Percentiles rank a stretch among this genome's conserved stretches.
Evolutionary conservation across 164 flowering plant species (phyloP).

Genomic region (Annona cherimola): DNA sequence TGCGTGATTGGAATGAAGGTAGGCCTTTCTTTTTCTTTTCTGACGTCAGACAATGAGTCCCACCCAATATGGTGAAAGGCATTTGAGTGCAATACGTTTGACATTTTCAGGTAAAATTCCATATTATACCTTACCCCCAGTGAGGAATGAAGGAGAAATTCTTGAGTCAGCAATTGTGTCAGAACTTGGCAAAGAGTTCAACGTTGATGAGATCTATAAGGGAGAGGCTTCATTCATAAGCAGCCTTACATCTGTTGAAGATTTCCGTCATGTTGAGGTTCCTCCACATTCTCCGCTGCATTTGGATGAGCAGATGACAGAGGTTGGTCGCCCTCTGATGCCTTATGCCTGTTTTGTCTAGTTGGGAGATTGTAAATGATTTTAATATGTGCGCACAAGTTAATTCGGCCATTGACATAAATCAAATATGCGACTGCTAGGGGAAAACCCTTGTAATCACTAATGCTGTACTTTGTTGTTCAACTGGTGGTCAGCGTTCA

Average conservation of each 20-base stretch:
- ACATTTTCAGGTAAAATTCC: slow-evolving; percentile 80
- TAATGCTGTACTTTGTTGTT: not conserved
- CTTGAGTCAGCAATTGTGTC: slow-evolving; percentile 64
- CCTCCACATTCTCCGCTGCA: slow-evolving; percentile 63
- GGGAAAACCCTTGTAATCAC: too few species aligned
- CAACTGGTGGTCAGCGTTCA: not conserved
- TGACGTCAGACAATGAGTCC: not conserved
- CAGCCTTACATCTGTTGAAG: slow-evolving; percentile 66
- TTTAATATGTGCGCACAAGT: not conserved
- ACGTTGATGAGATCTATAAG: slow-evolving; percentile 69
- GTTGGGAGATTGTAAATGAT: not conserved
- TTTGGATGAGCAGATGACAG: slow-evolving; percentile 65
- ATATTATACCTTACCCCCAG: slow-evolving; percentile 88
- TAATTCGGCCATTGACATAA: too few species aligned
- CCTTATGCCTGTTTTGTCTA: too few species aligned
- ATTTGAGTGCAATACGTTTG: not conserved
- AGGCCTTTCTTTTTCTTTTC: not conserved
- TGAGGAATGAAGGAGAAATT: slow-evolving; percentile 51
- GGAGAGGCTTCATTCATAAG: slow-evolving; percentile 85
- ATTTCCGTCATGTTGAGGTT: slow-evolving; percentile 66
- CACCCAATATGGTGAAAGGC: not conserved
- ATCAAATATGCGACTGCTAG: not conserved
- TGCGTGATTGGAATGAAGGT: slow-evolving; percentile 99
- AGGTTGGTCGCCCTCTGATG: slow-evolving; percentile 40
- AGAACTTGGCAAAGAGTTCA: slow-evolving; percentile 82